These are phyloP conservation scores for Leccinum longicurvipes DNA, from an alignment of 768 basidiomycete genomes.

Conservation along the genomic window DNA sequence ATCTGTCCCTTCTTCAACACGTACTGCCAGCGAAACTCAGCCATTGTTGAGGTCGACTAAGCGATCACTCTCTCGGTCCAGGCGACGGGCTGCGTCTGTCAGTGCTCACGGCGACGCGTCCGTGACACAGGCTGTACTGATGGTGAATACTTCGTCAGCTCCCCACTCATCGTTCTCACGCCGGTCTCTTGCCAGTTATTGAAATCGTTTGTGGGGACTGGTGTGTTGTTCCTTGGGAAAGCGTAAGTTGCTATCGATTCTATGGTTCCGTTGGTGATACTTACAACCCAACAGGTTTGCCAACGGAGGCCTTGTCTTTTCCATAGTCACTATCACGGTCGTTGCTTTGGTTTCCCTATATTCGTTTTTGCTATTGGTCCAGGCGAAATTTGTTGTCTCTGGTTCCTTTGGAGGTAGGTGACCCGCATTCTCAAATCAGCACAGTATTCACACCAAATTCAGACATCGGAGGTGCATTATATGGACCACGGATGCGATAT, in stretches of 20 bases:
- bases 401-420: slow-evolving; percentile 88
- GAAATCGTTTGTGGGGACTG: slow-evolving; percentile 94
- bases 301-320: slow-evolving; percentile 95
- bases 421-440: neutral
- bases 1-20: slow-evolving; percentile 4
- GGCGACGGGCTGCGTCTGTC: slow-evolving; percentile 53
- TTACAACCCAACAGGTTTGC: slow-evolving; percentile 59
- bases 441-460: neutral
- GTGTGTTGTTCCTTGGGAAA: slow-evolving; percentile 93
- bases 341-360: slow-evolving; percentile 88
- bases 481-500: slow-evolving; percentile 92
- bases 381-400: slow-evolving; percentile 82
- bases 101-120: slow-evolving; percentile 81
- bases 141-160: slow-evolving; percentile 51
- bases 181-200: slow-evolving; percentile 53
- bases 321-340: slow-evolving; percentile 65
- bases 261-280: neutral
- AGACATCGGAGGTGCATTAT: slow-evolving; percentile 93
- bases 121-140: slow-evolving; percentile 86
- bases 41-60: slow-evolving; percentile 47
- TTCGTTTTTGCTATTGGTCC: slow-evolving; percentile 88
- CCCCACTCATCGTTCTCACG: slow-evolving; percentile 1
- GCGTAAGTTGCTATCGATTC: slow-evolving; percentile 46
- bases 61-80: slow-evolving; percentile 50
- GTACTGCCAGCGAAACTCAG: slow-evolving; percentile 43